phyloP scores from a whole-genome alignment of 108 stramenopile genomes.

The Parietichytrium sp. region DNA sequence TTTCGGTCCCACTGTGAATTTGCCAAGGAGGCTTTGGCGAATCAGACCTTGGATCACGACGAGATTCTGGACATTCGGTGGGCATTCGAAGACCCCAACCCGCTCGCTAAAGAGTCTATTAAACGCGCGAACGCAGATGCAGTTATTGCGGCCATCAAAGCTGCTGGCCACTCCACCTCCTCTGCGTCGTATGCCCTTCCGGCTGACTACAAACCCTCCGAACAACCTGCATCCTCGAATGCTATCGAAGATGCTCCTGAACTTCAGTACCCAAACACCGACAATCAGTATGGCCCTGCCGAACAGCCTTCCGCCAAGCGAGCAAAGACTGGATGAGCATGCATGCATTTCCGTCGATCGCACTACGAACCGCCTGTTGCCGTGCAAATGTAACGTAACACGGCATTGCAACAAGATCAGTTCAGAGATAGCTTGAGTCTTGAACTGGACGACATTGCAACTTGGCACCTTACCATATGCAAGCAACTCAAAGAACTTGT shows the following conservation, averaged over 20 bases:
- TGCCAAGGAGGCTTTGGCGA: conserved; percentile 54
- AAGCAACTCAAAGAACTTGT: no score
- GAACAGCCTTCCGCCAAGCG: no score
- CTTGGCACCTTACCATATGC: no score
- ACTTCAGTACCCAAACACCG: neutral
- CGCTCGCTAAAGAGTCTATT: conserved; percentile 54
- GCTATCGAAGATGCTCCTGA: neutral
- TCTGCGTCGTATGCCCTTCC: neutral
- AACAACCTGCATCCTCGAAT: neutral
- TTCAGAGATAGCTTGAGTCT: no score
- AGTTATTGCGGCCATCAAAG: conserved; percentile 31
- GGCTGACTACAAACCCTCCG: neutral
- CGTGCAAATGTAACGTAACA: no score
- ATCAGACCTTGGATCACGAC: conserved; percentile 46
- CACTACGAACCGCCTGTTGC: no score
- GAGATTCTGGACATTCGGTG: conserved; percentile 54
- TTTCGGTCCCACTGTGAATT: conserved; percentile 47
- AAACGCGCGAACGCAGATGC: conserved; percentile 56
- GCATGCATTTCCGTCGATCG: no score
- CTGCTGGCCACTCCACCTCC: conserved; percentile 36
- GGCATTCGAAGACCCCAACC: conserved; percentile 61
- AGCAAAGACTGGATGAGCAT: no score
- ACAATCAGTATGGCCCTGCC: neutral
- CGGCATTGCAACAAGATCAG: no score
- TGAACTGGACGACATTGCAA: no score